Conservation (phyloP, 208 protist genomes). For the Novymonas esmeraldas region DNA sequence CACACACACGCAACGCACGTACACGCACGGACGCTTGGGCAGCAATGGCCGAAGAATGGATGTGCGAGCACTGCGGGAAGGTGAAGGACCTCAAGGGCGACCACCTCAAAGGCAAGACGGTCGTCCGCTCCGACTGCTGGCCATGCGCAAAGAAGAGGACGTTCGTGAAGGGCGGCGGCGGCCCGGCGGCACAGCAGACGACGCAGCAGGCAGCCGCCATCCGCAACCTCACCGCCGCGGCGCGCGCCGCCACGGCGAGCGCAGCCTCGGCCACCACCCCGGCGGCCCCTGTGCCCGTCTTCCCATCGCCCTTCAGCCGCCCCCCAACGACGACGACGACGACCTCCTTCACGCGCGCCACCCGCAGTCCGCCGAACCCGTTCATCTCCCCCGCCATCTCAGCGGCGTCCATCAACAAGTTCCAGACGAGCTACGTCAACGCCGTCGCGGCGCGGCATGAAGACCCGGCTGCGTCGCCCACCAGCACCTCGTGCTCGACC, state of each 20-base stretch:
- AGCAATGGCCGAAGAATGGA: conserved; percentile 28
- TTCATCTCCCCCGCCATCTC: conserved; percentile 15
- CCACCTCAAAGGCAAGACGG: conserved; percentile 45
- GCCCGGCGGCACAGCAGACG: neutral
- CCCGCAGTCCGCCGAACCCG: neutral
- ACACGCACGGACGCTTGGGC: too few species aligned
- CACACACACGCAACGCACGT: neutral
- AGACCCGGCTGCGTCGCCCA: neutral
- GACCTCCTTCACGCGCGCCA: neutral
- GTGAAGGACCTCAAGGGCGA: conserved; percentile 47
- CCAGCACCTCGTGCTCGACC: neutral
- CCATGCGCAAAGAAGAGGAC: conserved; percentile 49
- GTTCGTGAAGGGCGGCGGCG: too few species aligned
- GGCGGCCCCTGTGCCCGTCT: too few species aligned
- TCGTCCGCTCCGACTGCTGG: conserved; percentile 58
- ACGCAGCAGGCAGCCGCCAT: neutral
- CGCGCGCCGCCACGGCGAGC: neutral
- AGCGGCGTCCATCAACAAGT: conserved; percentile 14
- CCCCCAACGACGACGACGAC: too few species aligned
- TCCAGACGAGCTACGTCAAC: conserved; percentile 15
- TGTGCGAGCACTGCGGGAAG: conserved; percentile 48
- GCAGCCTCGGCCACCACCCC: too few species aligned
- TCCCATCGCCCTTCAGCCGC: too few species aligned
- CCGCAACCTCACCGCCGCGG: neutral
- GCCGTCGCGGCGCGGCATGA: conserved; percentile 15